Conservation (phyloP, 768 basidiomycete genomes). For the Boletus barrowsii region DNA sequence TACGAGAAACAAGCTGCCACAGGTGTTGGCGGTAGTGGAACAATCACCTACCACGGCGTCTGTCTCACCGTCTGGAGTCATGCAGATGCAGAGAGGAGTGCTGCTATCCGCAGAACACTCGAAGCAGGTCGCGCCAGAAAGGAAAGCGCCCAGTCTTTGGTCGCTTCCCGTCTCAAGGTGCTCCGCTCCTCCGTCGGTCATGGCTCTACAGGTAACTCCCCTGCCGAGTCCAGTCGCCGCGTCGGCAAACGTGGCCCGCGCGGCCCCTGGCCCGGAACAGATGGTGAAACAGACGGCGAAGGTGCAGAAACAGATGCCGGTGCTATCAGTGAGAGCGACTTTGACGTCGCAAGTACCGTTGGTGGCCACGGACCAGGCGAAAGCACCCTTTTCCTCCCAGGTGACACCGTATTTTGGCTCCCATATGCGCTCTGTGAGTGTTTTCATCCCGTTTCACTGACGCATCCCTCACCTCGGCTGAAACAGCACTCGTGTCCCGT, state of each 20-base stretch:
- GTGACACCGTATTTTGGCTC: conserved; percentile 92
- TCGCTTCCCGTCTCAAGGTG: conserved; percentile 64
- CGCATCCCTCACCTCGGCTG: conserved; percentile 6
- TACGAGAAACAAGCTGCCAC: conserved; percentile 29
- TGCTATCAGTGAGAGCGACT: conserved; percentile 83
- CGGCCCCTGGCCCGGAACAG: conserved; percentile 68
- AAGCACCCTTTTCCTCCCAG: conserved; percentile 84
- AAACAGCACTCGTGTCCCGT: conserved; percentile 79
- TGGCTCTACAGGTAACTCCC: conserved; percentile 40
- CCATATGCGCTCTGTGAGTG: conserved; percentile 85
- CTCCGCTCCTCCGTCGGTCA: conserved; percentile 52
- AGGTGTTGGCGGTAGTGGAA: conserved; percentile 38
- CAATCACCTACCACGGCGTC: conserved; percentile 81
- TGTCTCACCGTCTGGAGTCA: conserved; percentile 96
- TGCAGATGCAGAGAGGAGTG: conserved; percentile 83
- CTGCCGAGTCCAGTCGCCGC: conserved; percentile 53
- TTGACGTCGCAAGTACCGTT: conserved; percentile 75
- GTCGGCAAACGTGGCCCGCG: conserved; percentile 59
- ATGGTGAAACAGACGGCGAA: conserved; percentile 72
- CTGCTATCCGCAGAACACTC: conserved; percentile 78
- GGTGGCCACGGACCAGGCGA: conserved; percentile 78
- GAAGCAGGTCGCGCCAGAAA: conserved; percentile 77
- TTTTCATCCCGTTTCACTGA: not conserved
- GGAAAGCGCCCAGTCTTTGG: conserved; percentile 73
- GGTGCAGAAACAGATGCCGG: conserved; percentile 67